Evolutionary conservation across 345 rosid species (phyloP).

Genomic region (rapeseed (Brassica napus)): DNA sequence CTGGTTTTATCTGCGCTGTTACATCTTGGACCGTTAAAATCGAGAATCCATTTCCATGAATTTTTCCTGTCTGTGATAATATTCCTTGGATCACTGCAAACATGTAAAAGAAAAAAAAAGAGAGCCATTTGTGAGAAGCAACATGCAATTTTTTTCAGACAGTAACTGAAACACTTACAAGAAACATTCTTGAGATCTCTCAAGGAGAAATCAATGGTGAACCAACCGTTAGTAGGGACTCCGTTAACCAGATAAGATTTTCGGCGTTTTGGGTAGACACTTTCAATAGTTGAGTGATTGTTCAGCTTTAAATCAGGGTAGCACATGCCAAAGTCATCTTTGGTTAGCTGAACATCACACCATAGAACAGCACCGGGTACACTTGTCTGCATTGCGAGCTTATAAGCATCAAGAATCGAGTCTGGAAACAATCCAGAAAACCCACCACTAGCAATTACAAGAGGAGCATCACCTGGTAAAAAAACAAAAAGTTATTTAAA

Average conservation of each 20-base stretch:
- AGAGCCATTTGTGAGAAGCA: no score
- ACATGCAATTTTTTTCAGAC: no score
- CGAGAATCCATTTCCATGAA: background rate
- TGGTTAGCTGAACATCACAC: slow-evolving; percentile 88
- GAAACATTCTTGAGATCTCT: slow-evolving; percentile 17
- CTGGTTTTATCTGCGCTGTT: slow-evolving; percentile 24
- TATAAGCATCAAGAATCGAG: no score
- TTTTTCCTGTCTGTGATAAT: no score
- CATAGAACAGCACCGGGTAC: slow-evolving; percentile 40
- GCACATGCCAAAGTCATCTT: slow-evolving; percentile 71
- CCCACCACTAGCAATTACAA: slow-evolving; percentile 76
- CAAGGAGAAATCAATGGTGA: slow-evolving; percentile 57
- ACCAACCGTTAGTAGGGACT: slow-evolving; percentile 49
- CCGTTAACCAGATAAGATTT: slow-evolving; percentile 53
- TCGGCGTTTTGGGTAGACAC: background rate
- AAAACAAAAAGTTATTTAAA: background rate
- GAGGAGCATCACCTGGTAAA: slow-evolving; percentile 55
- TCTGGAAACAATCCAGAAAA: slow-evolving; percentile 73
- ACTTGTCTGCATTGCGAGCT: slow-evolving; percentile 26
- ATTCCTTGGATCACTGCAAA: no score
- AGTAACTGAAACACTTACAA: slow-evolving; percentile 62
- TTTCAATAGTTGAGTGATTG: slow-evolving; percentile 37
- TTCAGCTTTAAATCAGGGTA: slow-evolving; percentile 57
- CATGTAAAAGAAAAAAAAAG: no score
- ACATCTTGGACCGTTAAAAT: slow-evolving; percentile 49